Conservation (phyloP, 2,329 filamentous ascomycete genomes). For the Monosporascus sp. region DNA sequence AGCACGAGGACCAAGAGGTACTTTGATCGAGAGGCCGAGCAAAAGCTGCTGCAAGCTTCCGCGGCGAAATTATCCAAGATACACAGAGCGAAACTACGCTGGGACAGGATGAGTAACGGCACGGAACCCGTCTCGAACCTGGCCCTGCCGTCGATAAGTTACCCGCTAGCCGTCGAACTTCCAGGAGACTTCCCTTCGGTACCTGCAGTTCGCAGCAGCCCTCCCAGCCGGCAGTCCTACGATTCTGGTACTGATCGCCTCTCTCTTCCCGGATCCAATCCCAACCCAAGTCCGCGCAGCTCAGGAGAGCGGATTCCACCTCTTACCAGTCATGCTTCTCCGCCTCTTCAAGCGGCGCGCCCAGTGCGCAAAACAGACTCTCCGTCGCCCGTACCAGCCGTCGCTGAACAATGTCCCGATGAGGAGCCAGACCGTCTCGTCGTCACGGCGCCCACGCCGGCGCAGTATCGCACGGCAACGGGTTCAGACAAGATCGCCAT, state of each 20-base stretch:
- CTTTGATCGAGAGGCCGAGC: slow-evolving; percentile 65
- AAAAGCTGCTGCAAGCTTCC: slow-evolving; percentile 70
- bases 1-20: slow-evolving; percentile 88
- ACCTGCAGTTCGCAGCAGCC: slow-evolving; percentile 30
- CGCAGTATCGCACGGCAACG: slow-evolving; percentile 50
- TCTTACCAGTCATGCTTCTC: slow-evolving; percentile 24
- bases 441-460: slow-evolving; percentile 51
- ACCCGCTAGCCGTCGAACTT: slow-evolving; percentile 52
- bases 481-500: slow-evolving; percentile 67
- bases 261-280: slow-evolving; percentile 28
- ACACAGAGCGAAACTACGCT: slow-evolving; percentile 65
- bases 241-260: slow-evolving; percentile 50
- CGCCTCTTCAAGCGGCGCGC: slow-evolving; percentile 26
- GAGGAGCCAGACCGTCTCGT: slow-evolving; percentile 49
- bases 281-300: slow-evolving; percentile 40
- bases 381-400: slow-evolving; percentile 9
- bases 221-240: slow-evolving; percentile 47
- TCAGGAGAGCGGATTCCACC: slow-evolving; percentile 42
- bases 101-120: slow-evolving; percentile 43
- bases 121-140: slow-evolving; percentile 39
- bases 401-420: slow-evolving; percentile 18
- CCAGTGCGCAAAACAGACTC: slow-evolving; percentile 16
- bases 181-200: slow-evolving; percentile 46
- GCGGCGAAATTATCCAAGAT: slow-evolving; percentile 81
- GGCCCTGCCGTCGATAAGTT: slow-evolving; percentile 32